These are phyloP conservation scores for Acephala macrosclerotiorum DNA, from an alignment of 2,329 filamentous ascomycete genomes.

Conservation along the genomic window DNA sequence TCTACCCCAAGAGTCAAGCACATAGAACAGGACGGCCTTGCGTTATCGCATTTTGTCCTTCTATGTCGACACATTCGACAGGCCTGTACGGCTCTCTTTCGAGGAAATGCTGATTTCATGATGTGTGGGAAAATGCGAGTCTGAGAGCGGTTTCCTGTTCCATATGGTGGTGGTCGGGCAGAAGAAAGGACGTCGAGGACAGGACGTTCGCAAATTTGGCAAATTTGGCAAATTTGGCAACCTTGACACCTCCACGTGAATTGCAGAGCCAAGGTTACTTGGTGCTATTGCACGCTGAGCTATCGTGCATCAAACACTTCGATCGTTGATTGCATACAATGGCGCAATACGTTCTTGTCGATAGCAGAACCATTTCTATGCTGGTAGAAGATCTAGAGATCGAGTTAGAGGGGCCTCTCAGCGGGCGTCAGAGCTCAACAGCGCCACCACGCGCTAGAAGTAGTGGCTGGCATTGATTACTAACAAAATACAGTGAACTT, in stretches of 20 bases:
- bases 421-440: neutral
- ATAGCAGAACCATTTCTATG: neutral
- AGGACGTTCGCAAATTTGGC: neutral
- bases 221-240: neutral
- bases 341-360: neutral
- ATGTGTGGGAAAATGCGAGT: neutral
- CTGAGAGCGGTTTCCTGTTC: neutral
- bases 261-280: neutral
- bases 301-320: neutral
- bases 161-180: neutral
- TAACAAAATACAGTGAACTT: neutral
- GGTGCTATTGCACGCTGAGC: neutral
- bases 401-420: neutral
- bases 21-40: conserved; percentile 42
- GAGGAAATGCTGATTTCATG: conserved; percentile 36
- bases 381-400: neutral
- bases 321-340: neutral
- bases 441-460: neutral
- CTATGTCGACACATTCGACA: conserved; percentile 45
- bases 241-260: neutral
- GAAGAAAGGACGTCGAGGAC: too few relatives aligned
- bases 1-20: conserved; percentile 44
- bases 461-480: neutral
- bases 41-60: conserved; percentile 46
- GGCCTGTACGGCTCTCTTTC: conserved; percentile 45